Conservation (phyloP, 192 early-diverging fungal species). For the Backusella macrospora region DNA sequence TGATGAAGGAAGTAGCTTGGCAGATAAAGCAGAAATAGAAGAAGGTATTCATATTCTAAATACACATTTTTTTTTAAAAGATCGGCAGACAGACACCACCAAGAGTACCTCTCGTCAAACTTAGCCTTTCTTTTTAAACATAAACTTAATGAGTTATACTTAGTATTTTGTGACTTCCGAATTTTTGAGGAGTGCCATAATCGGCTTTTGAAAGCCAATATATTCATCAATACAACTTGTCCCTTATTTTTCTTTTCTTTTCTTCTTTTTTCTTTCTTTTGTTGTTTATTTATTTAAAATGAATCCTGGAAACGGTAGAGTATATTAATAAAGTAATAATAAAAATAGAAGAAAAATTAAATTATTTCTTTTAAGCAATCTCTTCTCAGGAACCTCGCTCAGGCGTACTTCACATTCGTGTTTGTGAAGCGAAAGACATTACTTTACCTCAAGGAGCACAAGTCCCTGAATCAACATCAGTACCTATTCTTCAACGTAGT, state of each 20-base stretch:
- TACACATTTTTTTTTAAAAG: too few species aligned
- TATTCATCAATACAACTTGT: conserved; percentile 5
- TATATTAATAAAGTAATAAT: background rate
- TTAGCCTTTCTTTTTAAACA: too few species aligned
- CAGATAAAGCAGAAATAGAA: too few species aligned
- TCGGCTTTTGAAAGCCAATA: background rate
- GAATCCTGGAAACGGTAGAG: background rate
- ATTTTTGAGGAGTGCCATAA: background rate
- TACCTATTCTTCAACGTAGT: conserved; percentile 55
- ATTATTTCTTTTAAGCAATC: background rate
- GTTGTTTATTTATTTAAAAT: background rate
- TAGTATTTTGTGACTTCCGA: too few species aligned
- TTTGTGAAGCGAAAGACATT: conserved; percentile 81
- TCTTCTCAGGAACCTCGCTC: conserved; percentile 14
- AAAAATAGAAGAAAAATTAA: background rate
- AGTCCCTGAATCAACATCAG: conserved; percentile 41
- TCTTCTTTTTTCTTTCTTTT: conserved; percentile 13
- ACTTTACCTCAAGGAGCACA: conserved; percentile 68
- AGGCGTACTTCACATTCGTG: conserved; percentile 75
- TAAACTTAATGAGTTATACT: too few species aligned
- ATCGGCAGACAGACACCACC: too few species aligned
- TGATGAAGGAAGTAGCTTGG: too few species aligned
- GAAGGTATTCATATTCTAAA: too few species aligned
- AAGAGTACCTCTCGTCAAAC: too few species aligned
- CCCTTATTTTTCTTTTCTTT: conserved; percentile 10